phyloP scores from a whole-genome alignment of 2,329 filamentous ascomycete species.

The Cucurbitaria berberidis region DNA sequence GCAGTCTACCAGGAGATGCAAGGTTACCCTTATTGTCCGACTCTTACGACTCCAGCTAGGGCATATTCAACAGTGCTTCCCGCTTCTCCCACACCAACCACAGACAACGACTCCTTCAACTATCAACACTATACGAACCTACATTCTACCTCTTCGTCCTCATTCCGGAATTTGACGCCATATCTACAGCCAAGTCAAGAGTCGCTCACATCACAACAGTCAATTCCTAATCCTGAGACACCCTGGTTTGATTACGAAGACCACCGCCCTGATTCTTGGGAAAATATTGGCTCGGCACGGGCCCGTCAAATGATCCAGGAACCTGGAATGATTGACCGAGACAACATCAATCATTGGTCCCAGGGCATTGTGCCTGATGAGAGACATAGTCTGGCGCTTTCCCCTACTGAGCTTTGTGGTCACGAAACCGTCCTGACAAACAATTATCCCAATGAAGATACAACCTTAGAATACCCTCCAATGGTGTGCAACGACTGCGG shows the following conservation, averaged over 20 bases:
- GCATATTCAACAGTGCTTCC: not conserved
- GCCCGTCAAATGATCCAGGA: not conserved
- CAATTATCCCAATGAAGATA: not conserved
- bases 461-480: not conserved
- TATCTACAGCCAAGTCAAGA: not conserved
- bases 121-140: not conserved
- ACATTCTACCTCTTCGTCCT: not conserved
- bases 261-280: not conserved
- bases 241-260: not conserved
- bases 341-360: not conserved
- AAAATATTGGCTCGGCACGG: not conserved
- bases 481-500: constrained; percentile 2
- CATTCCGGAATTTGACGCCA: not conserved
- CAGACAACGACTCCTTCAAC: not conserved
- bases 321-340: not conserved
- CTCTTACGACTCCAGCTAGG: not conserved
- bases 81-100: not conserved
- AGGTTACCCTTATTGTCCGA: not conserved
- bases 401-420: not conserved
- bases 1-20: not conserved
- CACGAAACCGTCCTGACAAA: not conserved
- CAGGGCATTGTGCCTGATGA: not conserved
- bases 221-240: not conserved
- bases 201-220: not conserved
- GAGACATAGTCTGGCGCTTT: not conserved